A percentile compares a stretch with the other conserved stretches of the same genome.
Evolutionary conservation across 805 yeast species (phyloP).

Genomic region (Candida boleticola): DNA sequence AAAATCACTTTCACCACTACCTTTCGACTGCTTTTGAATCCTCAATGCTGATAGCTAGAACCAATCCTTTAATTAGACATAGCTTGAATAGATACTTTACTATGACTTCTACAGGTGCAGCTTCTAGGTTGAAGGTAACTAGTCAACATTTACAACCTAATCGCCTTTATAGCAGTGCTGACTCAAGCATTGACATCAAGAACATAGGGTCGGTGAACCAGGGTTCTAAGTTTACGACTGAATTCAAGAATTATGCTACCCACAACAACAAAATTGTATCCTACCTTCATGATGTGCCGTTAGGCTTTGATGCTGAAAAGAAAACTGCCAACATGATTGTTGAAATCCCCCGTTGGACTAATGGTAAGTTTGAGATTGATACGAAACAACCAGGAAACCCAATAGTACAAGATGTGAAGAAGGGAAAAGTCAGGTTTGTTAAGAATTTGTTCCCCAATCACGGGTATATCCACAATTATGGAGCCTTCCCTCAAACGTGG

Average conservation of each 20-base stretch:
- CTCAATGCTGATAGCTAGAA: too few species aligned
- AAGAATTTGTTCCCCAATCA: constrained; percentile 78
- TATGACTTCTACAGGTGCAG: background rate
- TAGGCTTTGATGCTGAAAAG: constrained; percentile 41
- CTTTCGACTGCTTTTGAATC: too few species aligned
- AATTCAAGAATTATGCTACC: constrained; percentile 44
- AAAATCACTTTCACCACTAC: too few species aligned
- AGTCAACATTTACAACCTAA: constrained; percentile 10
- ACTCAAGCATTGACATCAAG: background rate
- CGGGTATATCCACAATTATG: constrained; percentile 85
- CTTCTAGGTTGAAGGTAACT: constrained; percentile 11
- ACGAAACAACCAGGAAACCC: constrained; percentile 64
- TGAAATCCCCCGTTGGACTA: constrained; percentile 64
- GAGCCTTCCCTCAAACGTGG: constrained; percentile 94
- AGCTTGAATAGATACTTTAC: too few species aligned
- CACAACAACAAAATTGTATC: constrained; percentile 48
- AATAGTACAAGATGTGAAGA: constrained; percentile 74
- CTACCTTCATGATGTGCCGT: constrained; percentile 71
- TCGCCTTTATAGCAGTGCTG: background rate
- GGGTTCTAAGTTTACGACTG: constrained; percentile 36
- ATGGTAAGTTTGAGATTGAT: constrained; percentile 79
- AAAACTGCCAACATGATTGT: constrained; percentile 46
- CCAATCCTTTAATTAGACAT: too few species aligned
- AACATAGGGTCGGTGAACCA: constrained; percentile 4
- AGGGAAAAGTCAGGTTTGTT: constrained; percentile 72